phyloP scores from a whole-genome alignment of 345 rosid species.

The Rhodomyrtus tomentosa region DNA sequence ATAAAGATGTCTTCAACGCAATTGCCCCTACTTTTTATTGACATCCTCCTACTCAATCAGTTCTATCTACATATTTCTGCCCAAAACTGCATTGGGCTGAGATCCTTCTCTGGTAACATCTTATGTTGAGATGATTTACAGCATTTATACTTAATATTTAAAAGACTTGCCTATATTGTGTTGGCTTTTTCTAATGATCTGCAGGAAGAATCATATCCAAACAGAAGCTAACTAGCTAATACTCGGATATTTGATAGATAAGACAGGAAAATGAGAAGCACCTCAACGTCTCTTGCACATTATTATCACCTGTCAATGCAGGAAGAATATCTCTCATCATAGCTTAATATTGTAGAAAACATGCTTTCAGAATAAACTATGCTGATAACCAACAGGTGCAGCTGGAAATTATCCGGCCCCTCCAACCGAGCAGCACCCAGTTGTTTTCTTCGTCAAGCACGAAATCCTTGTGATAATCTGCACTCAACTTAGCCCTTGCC shows the following conservation, averaged over 20 bases:
- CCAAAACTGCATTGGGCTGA: not conserved
- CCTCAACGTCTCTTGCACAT: not conserved
- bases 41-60: not conserved
- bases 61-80: not conserved
- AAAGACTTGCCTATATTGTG: not conserved
- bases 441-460: conserved; percentile 18
- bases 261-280: not conserved
- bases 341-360: not conserved
- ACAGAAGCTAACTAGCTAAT: not conserved
- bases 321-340: not conserved
- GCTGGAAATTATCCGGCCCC: conserved; percentile 34
- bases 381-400: conserved; percentile 32
- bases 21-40: not conserved
- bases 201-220: conserved; percentile 1
- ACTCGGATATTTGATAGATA: not conserved
- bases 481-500: conserved; percentile 6
- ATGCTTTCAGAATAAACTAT: conserved; percentile 4
- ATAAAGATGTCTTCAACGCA: not conserved
- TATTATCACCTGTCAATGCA: not conserved
- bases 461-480: conserved; percentile 31
- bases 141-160: not conserved
- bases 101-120: not conserved
- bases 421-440: conserved; percentile 57
- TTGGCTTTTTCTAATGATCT: not conserved
- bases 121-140: not conserved